Conservation (phyloP, 257 asterid species). For the Solanum gracilifrons region DNA sequence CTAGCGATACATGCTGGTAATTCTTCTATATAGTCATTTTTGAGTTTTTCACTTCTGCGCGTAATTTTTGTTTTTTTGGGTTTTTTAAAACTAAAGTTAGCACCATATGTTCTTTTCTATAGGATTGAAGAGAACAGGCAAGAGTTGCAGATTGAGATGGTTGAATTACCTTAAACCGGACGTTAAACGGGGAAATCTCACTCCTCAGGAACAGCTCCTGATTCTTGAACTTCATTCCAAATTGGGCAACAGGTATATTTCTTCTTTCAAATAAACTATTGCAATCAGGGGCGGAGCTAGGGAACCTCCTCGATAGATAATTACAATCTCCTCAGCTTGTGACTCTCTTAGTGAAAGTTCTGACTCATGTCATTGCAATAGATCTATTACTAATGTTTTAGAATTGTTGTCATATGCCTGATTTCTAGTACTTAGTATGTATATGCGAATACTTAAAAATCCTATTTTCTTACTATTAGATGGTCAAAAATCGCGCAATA, state of each 20-base stretch:
- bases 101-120: not conserved
- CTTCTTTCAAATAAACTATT: not conserved
- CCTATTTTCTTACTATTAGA: not conserved
- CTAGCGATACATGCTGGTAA: constrained; percentile 25
- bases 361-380: not conserved
- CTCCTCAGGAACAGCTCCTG: constrained; percentile 20
- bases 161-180: constrained; percentile 37
- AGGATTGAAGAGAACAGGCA: constrained; percentile 33
- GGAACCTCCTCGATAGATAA: not conserved
- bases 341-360: not conserved
- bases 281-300: not conserved
- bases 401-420: not conserved
- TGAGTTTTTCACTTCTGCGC: not conserved
- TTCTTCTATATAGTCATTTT: not conserved
- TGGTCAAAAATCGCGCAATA: constrained; percentile 32
- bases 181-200: constrained; percentile 27
- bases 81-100: not conserved
- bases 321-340: not conserved
- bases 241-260: constrained; percentile 28
- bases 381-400: not conserved
- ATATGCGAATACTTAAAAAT: not conserved
- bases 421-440: not conserved
- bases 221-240: constrained; percentile 31
- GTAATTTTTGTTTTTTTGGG: not conserved
- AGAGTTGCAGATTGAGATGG: constrained; percentile 38